Conservation (phyloP, 129 eudicot species). For the Lactuca saligna region DNA sequence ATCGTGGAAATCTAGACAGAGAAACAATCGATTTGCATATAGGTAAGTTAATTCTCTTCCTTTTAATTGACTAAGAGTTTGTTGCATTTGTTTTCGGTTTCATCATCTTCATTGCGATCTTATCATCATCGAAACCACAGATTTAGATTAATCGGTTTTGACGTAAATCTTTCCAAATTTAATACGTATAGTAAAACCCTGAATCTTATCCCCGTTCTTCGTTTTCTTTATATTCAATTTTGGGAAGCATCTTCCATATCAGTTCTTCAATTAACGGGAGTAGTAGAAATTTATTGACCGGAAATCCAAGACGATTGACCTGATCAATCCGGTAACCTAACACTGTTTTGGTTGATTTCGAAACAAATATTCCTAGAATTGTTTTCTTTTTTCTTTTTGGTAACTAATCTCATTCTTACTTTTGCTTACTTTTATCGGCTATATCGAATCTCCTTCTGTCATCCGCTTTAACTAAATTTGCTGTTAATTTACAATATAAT, state of each 20-base stretch:
- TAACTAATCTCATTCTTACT: not conserved
- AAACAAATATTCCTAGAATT: not conserved
- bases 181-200: not conserved
- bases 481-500: not conserved
- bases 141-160: not conserved
- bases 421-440: slow-evolving; percentile 2
- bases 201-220: not conserved
- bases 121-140: not conserved
- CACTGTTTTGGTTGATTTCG: not conserved
- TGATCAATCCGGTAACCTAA: not conserved
- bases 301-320: not conserved
- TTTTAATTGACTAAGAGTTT: not conserved
- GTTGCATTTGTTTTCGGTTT: not conserved
- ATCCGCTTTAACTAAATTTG: not conserved
- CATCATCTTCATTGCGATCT: not conserved
- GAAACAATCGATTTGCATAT: slow-evolving; percentile 16
- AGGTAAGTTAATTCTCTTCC: slow-evolving; percentile 20
- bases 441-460: slow-evolving; percentile 1
- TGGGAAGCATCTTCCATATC: not conserved
- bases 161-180: not conserved
- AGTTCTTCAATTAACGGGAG: not conserved
- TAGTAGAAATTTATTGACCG: not conserved
- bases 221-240: not conserved
- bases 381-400: slow-evolving; percentile 1
- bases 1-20: slow-evolving; percentile 2